These are phyloP conservation scores for Penicillium soppii DNA, from an alignment of 495 filamentous ascomycete genomes.

Conservation along the genomic window DNA sequence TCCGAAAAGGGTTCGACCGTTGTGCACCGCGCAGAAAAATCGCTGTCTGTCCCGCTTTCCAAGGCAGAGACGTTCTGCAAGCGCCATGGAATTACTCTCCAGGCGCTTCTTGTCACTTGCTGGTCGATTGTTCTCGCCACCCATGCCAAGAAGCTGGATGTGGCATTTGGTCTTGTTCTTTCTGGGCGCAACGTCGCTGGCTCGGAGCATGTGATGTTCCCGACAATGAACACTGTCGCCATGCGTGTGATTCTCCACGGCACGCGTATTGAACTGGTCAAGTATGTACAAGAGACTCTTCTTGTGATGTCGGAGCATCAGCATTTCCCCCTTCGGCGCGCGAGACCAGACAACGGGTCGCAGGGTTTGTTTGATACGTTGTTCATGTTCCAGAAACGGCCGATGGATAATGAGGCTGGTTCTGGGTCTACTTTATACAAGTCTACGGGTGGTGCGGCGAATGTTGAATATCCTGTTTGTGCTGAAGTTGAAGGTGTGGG, in stretches of 20 bases:
- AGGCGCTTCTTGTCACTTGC: conserved; percentile 70
- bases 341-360: conserved; percentile 22
- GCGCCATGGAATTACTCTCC: conserved; percentile 67
- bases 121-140: conserved; percentile 62
- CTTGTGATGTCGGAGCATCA: conserved; percentile 59
- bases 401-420: not conserved
- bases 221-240: conserved; percentile 89
- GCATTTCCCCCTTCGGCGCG: conserved; percentile 44
- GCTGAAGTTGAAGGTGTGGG: conserved; percentile 69
- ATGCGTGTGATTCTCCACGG: conserved; percentile 40
- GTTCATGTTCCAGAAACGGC: conserved; percentile 74
- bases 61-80: conserved; percentile 48
- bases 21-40: conserved; percentile 29
- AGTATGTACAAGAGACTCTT: conserved; percentile 58
- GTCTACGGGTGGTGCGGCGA: conserved; percentile 57
- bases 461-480: conserved; percentile 77
- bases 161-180: conserved; percentile 75
- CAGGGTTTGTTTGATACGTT: conserved; percentile 71
- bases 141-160: conserved; percentile 62
- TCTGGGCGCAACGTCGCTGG: conserved; percentile 62
- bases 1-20: conserved; percentile 24
- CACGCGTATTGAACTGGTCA: conserved; percentile 39
- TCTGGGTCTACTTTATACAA: conserved; percentile 38
- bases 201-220: conserved; percentile 72
- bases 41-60: conserved; percentile 27